Evolutionary conservation across 306 rosid genomes (phyloP), one percentile per base, ranked within the genome.

Genomic region (Albizia julibrissin): DNA sequence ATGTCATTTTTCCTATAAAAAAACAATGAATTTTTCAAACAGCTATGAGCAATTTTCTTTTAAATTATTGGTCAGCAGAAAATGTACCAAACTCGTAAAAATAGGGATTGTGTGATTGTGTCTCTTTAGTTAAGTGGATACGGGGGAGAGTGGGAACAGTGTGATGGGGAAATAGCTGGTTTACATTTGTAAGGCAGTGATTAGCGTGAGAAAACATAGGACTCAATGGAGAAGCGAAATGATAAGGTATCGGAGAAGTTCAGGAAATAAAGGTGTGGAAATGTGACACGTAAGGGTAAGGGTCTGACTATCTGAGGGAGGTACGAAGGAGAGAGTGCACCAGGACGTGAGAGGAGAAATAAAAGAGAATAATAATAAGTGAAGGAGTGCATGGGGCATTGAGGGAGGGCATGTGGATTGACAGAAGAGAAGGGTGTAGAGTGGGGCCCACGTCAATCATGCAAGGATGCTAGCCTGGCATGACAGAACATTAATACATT

Each of bases 381-480:
- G 89, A 78, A 34, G 81, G 89, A 83, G 87, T 86, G 95, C 92
- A 91, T 89, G 89, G 88, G 91, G 84, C 89, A 90, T 77, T 64
- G 94, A 84, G 91, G 79, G 78, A 84, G 52, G 19, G 89, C 89
- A 87, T 87, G 83, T 93, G 97, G 91, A 80, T 74, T 80, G 93
- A 90, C 93, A 91, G 92, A 85, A 84, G 56, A 79, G 84, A 84
- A 72, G 74, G 83, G 83, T 56, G 26, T 66, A 22, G 13, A 13
- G 77, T 82, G 92, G 96, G 90, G 24, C 89, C 94, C 87, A 81
- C 82, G n/a, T 77, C 90, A 91, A 93, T 85, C 88, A 90, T 89
- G 29, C 33, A 11, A 19, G 42, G 69, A 84, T 86, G 96, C 98
- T 80, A 91, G 94, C 83, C 98, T 93, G 96, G 92, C 96, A 21